A percentile compares a stretch with the other conserved stretches of the same genome.
Evolutionary conservation across 176 grass and related monocot genomes (phyloP).

Genomic region (Hsuehochloa calcarea): DNA sequence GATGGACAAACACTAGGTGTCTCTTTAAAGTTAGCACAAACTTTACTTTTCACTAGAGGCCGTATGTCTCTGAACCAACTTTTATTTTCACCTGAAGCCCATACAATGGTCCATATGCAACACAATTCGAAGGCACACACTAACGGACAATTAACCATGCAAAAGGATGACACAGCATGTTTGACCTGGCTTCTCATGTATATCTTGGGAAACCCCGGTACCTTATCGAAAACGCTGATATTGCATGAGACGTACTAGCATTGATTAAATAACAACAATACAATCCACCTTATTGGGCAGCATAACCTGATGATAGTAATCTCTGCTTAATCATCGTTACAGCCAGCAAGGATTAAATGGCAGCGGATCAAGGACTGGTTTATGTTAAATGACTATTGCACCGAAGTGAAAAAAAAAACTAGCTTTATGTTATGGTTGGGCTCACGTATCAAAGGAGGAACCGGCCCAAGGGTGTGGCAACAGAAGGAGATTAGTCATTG

Average conservation of each 20-base stretch:
- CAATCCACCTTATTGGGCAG: background rate
- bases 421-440: background rate
- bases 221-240: conserved; percentile 26
- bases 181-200: background rate
- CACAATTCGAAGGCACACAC: background rate
- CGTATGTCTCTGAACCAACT: background rate
- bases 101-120: background rate
- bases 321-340: background rate
- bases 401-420: background rate
- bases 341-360: conserved; percentile 12
- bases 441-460: too few species aligned
- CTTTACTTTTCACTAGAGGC: background rate
- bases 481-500: too few species aligned
- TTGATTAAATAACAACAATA: background rate
- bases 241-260: background rate
- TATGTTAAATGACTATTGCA: background rate
- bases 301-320: background rate
- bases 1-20: background rate
- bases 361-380: background rate
- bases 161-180: background rate
- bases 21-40: background rate
- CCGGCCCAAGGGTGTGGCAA: too few species aligned
- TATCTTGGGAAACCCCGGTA: conserved; percentile 6
- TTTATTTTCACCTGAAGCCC: conserved; percentile 9
- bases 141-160: conserved; percentile 2